Conservation (phyloP, 2,329 filamentous ascomycete species). For the Xylariaceae sp. region DNA sequence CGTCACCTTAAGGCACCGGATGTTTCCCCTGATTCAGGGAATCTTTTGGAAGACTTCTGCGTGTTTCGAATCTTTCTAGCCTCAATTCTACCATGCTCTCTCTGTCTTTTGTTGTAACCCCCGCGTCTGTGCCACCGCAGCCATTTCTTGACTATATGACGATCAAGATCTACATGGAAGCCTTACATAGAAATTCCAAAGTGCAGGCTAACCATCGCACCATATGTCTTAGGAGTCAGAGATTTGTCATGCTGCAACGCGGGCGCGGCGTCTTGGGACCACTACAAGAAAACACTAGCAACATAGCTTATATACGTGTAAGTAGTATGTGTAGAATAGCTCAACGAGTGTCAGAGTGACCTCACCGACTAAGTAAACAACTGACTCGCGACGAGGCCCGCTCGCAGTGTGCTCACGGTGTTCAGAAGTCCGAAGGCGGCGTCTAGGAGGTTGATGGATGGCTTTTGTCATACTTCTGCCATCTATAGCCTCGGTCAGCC, state of each 20-base stretch:
- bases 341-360: no score
- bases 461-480: not conserved
- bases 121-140: not conserved
- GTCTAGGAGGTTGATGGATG: not conserved
- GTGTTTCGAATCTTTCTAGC: not conserved
- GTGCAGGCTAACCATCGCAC: no score
- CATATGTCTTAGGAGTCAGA: not conserved
- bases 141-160: not conserved
- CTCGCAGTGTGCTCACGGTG: not conserved
- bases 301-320: not conserved
- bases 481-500: not conserved
- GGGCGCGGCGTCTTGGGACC: not conserved
- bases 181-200: no score
- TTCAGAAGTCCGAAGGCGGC: not conserved
- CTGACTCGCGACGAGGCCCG: no score
- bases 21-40: not conserved
- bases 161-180: not conserved
- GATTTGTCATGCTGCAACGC: not conserved
- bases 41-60: not conserved
- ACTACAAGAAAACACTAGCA: not conserved
- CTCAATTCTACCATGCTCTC: not conserved
- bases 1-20: not conserved
- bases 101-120: not conserved
- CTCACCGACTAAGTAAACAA: no score
- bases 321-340: no score